Percentiles rank a stretch among this genome's conserved stretches.
These are phyloP conservation scores for Colletotrichum magnum DNA, from an alignment of 2,329 filamentous ascomycete genomes.

Conservation along the genomic window DNA sequence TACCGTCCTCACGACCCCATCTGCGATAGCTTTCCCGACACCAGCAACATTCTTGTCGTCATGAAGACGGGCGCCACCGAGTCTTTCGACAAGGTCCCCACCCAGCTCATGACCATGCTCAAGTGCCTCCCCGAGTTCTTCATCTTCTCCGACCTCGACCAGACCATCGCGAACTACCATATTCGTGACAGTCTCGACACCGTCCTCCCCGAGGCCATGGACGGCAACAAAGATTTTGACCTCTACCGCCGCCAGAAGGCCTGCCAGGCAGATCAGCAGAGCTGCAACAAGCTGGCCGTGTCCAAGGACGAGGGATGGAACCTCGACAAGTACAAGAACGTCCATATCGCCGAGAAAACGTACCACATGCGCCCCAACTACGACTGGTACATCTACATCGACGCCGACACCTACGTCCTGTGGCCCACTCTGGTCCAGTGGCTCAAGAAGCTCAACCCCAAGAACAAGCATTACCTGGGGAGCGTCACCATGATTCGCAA, in stretches of 20 bases:
- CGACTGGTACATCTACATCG: slow-evolving; percentile 73
- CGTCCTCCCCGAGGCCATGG: slow-evolving; percentile 58
- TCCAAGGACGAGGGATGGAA: slow-evolving; percentile 61
- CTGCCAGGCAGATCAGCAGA: slow-evolving; percentile 61
- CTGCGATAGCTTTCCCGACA: slow-evolving; percentile 59
- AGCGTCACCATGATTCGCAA: slow-evolving; percentile 59
- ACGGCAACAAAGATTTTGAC: slow-evolving; percentile 65
- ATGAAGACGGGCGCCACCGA: slow-evolving; percentile 73
- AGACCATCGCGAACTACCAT: slow-evolving; percentile 59
- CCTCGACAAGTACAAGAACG: slow-evolving; percentile 74
- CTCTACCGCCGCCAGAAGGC: slow-evolving; percentile 61
- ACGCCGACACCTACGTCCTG: slow-evolving; percentile 71
- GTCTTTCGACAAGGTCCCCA: slow-evolving; percentile 65
- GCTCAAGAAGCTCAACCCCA: slow-evolving; percentile 60
- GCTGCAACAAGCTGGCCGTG: slow-evolving; percentile 55
- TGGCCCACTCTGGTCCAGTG: slow-evolving; percentile 67
- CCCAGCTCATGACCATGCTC: slow-evolving; percentile 67
- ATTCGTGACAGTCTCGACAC: slow-evolving; percentile 63
- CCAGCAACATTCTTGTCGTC: slow-evolving; percentile 62
- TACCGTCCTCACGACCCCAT: slow-evolving; percentile 45
- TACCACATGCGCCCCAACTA: slow-evolving; percentile 64
- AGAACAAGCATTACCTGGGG: slow-evolving; percentile 63
- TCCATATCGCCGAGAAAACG: slow-evolving; percentile 70
- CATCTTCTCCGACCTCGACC: slow-evolving; percentile 71
- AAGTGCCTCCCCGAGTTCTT: slow-evolving; percentile 65